Evolutionary conservation across 2,329 filamentous ascomycete species (phyloP), one percentile per base, ranked within the genome.

Genomic region (Phyllosticta capitalensis): DNA sequence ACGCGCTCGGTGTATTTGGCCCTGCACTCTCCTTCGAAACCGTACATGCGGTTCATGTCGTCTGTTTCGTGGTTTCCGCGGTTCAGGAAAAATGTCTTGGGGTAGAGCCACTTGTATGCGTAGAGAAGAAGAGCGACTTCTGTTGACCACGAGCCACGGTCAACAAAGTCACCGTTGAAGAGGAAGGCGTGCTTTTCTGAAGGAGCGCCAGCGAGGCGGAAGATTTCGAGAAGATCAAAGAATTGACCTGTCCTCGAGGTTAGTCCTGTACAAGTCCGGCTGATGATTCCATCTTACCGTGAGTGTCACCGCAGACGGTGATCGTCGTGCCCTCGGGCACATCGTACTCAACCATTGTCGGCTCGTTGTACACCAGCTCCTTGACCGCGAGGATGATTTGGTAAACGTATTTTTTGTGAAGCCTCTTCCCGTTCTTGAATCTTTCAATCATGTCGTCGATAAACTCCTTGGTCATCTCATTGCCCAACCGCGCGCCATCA

Each of bases 111-210:
- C 79, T 99, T 99, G 81, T 96, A 95, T 52, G 92, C 89, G 74
- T 96, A 99, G 20, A 99, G 80, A 10, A 96, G 80, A 53, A 99
- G 81, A 10, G 91, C 92, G 66, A 99, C 95, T 73, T 99, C 94
- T n/a, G 87, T 91, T 6, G 92, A 97, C 94, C 94, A 99, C 45
- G 91, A 96, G 26, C 94, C 94, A 71, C 94, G 85, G 72, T 99
- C 94, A 58, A 99, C 94, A 70, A 99, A 99, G 76, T 99, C 94
- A 64, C 94, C 94, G 73, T 99, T 99, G 81, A 99, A 99, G 12
- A 99, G 82, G 72, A 97, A 99, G 73, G 86, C 89, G 72, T 97
- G 91, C 71, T 88, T 90, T 63, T 92, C 90, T 17, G 82, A 83
- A 0, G 94, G 94, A 64, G 81, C 83, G 50, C 94, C 94, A 67